These are phyloP conservation scores for Cystobasidium ongulense DNA, from an alignment of 768 basidiomycete genomes.

Conservation along the genomic window DNA sequence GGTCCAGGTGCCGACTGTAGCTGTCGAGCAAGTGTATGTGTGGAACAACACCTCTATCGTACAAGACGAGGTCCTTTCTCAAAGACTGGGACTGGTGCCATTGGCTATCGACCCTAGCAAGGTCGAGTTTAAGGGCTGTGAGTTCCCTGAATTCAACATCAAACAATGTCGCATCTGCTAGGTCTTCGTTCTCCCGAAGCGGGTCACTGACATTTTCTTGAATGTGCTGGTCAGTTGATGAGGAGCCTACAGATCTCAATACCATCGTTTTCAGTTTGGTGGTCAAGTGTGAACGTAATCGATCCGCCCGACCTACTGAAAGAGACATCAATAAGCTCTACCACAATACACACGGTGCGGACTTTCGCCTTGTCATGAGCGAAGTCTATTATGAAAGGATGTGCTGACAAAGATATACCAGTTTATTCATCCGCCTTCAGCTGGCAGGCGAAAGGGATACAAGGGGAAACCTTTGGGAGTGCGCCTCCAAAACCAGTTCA, in stretches of 20 bases:
- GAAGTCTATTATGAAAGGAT: too few relatives aligned
- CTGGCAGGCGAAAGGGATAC: slow-evolving; percentile 79
- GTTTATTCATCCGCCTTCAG: slow-evolving; percentile 49
- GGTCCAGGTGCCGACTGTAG: slow-evolving; percentile 73
- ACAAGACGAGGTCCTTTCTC: slow-evolving; percentile 84
- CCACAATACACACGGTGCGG: slow-evolving; percentile 56
- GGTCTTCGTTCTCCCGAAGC: background rate
- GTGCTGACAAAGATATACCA: background rate
- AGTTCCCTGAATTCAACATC: slow-evolving; percentile 32
- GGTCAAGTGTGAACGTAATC: slow-evolving; percentile 55
- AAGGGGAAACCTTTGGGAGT: slow-evolving; percentile 56
- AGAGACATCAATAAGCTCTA: slow-evolving; percentile 61
- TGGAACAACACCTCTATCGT: slow-evolving; percentile 93
- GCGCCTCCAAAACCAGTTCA: slow-evolving; percentile 61
- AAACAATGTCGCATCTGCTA: background rate
- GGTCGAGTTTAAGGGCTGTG: slow-evolving; percentile 49
- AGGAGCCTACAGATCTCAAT: slow-evolving; percentile 76
- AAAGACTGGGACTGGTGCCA: slow-evolving; percentile 84
- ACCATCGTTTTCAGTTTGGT: slow-evolving; percentile 79
- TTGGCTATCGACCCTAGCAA: slow-evolving; percentile 73
- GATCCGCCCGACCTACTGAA: slow-evolving; percentile 53
- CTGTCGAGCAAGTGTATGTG: slow-evolving; percentile 80
- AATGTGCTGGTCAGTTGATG: slow-evolving; percentile 42
- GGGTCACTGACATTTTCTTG: background rate
- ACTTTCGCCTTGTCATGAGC: background rate